Percentiles rank a stretch among this genome's conserved stretches.
Conservation (phyloP, 2,329 filamentous ascomycete species). For the Fusarium kyushuense region DNA sequence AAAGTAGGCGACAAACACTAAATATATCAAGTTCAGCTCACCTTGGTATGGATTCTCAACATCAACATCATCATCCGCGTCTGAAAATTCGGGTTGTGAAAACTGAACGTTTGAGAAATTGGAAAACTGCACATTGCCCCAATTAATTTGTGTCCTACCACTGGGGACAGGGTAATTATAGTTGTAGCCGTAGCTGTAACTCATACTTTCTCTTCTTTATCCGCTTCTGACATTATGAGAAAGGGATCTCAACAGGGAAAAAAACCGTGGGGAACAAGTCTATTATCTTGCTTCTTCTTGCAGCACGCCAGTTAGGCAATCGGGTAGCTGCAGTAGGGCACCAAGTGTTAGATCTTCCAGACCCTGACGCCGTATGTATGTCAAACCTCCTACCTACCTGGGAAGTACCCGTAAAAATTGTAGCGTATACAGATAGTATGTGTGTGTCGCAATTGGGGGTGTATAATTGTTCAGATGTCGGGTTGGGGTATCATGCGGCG, state of each 20-base stretch:
- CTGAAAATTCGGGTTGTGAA: constrained; percentile 55
- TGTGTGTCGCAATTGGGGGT: constrained; percentile 31
- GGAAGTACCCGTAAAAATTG: constrained; percentile 31
- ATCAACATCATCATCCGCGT: constrained; percentile 51
- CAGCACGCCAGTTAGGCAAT: constrained; percentile 51
- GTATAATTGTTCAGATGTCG: constrained; percentile 9
- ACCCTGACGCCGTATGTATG: constrained; percentile 28
- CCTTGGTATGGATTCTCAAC: constrained; percentile 36
- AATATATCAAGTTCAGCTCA: constrained; percentile 19
- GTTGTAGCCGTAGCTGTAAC: constrained; percentile 49
- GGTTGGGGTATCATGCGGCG: constrained; percentile 45
- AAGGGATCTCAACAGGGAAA: constrained; percentile 32
- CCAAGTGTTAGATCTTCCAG: constrained; percentile 43
- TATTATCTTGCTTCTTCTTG: constrained; percentile 54
- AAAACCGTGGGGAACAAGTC: constrained; percentile 49
- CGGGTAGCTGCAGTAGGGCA: constrained; percentile 52
- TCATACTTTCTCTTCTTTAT: constrained; percentile 58
- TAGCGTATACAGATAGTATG: constrained; percentile 26
- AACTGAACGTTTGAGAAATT: constrained; percentile 60
- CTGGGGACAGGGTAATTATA: constrained; percentile 51
- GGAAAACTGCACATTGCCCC: constrained; percentile 55
- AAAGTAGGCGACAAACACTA: not conserved
- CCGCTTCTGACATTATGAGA: constrained; percentile 46
- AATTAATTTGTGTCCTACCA: constrained; percentile 56
- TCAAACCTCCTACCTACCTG: constrained; percentile 38